A percentile compares a stretch with the other conserved stretches of the same genome.
Conservation (phyloP, 2,329 filamentous ascomycete species). For the Hymenoscyphus scutula region DNA sequence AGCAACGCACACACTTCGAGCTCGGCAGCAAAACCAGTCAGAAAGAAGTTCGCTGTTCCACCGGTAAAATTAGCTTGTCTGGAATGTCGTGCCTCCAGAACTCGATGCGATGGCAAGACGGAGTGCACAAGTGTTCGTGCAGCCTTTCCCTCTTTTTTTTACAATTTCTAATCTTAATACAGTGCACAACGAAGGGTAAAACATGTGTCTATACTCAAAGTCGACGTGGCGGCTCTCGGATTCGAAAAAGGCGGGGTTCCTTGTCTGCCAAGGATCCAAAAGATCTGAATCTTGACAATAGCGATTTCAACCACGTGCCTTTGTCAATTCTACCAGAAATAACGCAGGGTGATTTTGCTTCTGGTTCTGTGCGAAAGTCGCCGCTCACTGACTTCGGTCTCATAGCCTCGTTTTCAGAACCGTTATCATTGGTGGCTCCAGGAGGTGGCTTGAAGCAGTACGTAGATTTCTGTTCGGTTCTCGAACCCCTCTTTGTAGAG, state of each 20-base stretch:
- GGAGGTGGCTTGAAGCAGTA: constrained; percentile 46
- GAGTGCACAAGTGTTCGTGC: constrained; percentile 44
- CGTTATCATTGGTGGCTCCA: constrained; percentile 35
- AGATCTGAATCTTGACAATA: constrained; percentile 13
- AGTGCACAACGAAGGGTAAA: constrained; percentile 34
- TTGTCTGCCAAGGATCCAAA: constrained; percentile 7
- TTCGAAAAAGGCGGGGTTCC: constrained; percentile 22
- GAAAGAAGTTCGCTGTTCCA: constrained; percentile 37
- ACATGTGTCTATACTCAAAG: constrained; percentile 33
- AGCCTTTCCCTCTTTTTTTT: neutral
- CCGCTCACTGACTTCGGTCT: constrained; percentile 7
- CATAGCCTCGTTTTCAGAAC: constrained; percentile 38
- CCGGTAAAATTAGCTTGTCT: constrained; percentile 52
- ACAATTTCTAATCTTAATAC: neutral
- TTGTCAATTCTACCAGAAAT: constrained; percentile 21
- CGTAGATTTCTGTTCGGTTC: neutral
- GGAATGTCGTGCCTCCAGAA: constrained; percentile 46
- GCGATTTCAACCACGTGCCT: constrained; percentile 22
- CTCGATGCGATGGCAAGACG: constrained; percentile 46
- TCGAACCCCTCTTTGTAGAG: neutral
- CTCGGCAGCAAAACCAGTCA: constrained; percentile 15
- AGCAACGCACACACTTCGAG: neutral
- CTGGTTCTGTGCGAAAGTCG: neutral
- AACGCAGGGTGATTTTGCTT: constrained; percentile 20
- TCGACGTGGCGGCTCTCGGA: constrained; percentile 32